Percentiles rank a stretch among this genome's conserved stretches.
phyloP scores from a whole-genome alignment of 495 filamentous ascomycete genomes.

The Tuber magnatum region DNA sequence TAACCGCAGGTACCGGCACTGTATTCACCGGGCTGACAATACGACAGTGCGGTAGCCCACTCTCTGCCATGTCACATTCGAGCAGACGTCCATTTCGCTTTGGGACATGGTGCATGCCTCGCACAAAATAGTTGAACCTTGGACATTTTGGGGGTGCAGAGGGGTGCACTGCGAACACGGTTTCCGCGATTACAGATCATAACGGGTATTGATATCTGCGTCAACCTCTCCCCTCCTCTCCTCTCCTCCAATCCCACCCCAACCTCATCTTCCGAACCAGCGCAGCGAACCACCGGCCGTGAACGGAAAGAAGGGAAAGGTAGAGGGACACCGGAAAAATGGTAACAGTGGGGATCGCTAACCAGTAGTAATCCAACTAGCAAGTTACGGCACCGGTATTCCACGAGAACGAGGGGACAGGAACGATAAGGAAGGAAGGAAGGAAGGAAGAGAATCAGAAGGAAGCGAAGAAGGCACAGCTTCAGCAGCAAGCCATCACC shows the following conservation, averaged over 20 bases:
- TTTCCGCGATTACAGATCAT: neutral
- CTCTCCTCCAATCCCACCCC: slow-evolving; percentile 38
- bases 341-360: neutral
- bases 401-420: neutral
- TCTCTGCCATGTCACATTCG: slow-evolving; percentile 26
- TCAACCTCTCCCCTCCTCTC: slow-evolving; percentile 29
- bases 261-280: slow-evolving; percentile 24
- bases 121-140: neutral
- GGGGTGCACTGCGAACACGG: neutral
- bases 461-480: neutral
- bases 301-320: neutral
- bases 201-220: slow-evolving; percentile 34
- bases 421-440: neutral
- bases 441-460: neutral
- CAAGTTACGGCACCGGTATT: neutral
- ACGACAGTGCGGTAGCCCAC: too few species aligned
- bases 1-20: slow-evolving; percentile 27
- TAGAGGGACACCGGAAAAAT: neutral
- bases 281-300: slow-evolving; percentile 15
- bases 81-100: slow-evolving; percentile 31
- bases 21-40: slow-evolving; percentile 29
- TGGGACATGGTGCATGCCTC: slow-evolving; percentile 20
- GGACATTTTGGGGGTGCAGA: neutral
- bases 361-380: neutral
- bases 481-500: neutral